phyloP scores from a whole-genome alignment of 148 eudicot species.

The Arbutus unedo region DNA sequence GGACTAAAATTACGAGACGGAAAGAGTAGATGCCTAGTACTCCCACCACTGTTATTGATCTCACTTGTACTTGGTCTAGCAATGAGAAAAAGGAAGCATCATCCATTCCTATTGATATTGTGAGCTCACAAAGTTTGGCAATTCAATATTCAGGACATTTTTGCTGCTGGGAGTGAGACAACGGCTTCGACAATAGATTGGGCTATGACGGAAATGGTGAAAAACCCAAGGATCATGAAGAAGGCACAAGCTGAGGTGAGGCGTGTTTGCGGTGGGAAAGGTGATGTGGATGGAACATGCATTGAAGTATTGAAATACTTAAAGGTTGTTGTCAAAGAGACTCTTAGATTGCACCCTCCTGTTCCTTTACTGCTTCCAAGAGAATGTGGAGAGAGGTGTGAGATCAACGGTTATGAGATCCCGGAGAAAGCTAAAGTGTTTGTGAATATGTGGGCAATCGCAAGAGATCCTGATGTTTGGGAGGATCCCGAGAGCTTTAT shows the following conservation, averaged over 20 bases:
- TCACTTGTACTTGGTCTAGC: too few relatives aligned
- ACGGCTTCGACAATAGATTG: constrained; percentile 26
- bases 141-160: constrained; percentile 20
- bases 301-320: constrained; percentile 21
- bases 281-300: constrained; percentile 15
- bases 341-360: constrained; percentile 32
- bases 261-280: constrained; percentile 8
- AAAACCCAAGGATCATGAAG: constrained; percentile 27
- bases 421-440: constrained; percentile 24
- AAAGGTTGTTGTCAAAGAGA: constrained; percentile 30
- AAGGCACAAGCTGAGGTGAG: constrained; percentile 36
- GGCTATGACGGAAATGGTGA: constrained; percentile 41
- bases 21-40: too few relatives aligned
- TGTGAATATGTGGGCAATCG: constrained; percentile 34
- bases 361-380: constrained; percentile 30
- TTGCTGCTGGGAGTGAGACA: constrained; percentile 32
- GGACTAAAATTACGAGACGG: too few relatives aligned
- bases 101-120: too few relatives aligned
- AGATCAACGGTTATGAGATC: constrained; percentile 28
- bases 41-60: too few relatives aligned
- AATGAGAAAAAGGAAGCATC: too few relatives aligned
- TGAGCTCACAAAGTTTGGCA: neutral
- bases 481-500: constrained; percentile 27
- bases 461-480: constrained; percentile 30
- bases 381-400: constrained; percentile 20